Conservation (phyloP, 2,329 filamentous ascomycete genomes). For the Capronia americana region DNA sequence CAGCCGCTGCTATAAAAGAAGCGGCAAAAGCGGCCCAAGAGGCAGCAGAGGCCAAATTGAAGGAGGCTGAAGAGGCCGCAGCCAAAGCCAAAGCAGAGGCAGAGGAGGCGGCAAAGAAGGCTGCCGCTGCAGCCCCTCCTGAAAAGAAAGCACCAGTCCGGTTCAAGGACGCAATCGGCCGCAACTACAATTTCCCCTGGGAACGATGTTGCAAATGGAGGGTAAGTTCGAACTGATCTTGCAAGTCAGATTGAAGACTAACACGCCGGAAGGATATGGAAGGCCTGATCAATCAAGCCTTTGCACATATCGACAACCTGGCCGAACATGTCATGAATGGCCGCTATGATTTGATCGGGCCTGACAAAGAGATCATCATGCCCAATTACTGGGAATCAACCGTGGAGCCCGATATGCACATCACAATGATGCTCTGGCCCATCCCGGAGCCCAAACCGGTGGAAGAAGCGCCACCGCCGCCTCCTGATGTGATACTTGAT, state of each 20-base stretch:
- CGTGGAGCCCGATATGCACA: conserved; percentile 76
- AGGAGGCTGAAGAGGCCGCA: conserved; percentile 44
- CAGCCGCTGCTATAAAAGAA: conserved; percentile 43
- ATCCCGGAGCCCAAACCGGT: conserved; percentile 56
- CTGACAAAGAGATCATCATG: conserved; percentile 81
- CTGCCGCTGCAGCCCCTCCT: conserved; percentile 52
- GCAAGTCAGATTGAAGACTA: conserved; percentile 13
- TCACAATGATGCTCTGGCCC: conserved; percentile 73
- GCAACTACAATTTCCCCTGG: conserved; percentile 92
- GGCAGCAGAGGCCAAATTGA: conserved; percentile 45
- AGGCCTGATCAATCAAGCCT: conserved; percentile 83
- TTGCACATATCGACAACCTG: conserved; percentile 77
- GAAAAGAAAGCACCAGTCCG: conserved; percentile 75
- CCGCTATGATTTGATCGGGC: conserved; percentile 80
- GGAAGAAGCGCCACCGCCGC: conserved; percentile 25
- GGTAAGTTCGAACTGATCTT: conserved; percentile 60
- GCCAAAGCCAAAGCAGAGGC: conserved; percentile 42
- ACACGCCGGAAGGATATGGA: conserved; percentile 72
- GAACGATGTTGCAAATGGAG: conserved; percentile 82
- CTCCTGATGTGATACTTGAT: conserved; percentile 28
- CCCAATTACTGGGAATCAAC: conserved; percentile 82
- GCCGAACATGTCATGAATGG: conserved; percentile 77
- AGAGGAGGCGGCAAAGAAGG: conserved; percentile 42
- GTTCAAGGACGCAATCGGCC: conserved; percentile 88
- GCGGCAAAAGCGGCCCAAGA: conserved; percentile 43